Evolutionary conservation across 169 alveolate species (phyloP), one percentile per base, ranked within the genome.

Genomic region (Cryptosporidium sp.): DNA sequence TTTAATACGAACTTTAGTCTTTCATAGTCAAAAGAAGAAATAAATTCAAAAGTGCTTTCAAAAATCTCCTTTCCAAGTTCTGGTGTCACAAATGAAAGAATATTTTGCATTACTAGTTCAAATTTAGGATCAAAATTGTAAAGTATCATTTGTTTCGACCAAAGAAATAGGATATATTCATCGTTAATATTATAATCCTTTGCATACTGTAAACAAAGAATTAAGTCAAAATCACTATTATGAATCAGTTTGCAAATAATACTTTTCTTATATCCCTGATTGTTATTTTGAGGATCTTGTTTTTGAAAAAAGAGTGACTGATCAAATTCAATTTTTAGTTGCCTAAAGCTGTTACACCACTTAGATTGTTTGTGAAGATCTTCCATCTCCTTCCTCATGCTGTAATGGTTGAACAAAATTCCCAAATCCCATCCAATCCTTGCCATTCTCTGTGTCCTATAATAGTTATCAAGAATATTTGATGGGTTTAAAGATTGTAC

Each of bases 391-490:
- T 80, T 80, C 52, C 89, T 80, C 89, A 80, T 80, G 33, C 89
- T 80, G 23, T 80, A 80, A 37, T 80, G 89, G 52, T 80, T 80
- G 35, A 31, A 80, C 37, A 80, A 62, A 45, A 80, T 80, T 8
- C 89, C 89, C 31, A 80, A 80, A 42, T 80, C 89, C 89, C 89
- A 80, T n/a, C 89, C 89, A 33, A 80, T 80, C 62, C 89, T 80
- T 42, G 89, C 89, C 89, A 80, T 80, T 23, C 89, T 33, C 39
- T 80, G 89, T 12, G 89, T 80, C n/a, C 89, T 80, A 39, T 62
- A 62, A 65, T 80, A 80, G 31, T 80, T 80, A 65, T 80, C 89
- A 9, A 80, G 80, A 16, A 80, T 80, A 42, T 80, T 80, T 80
- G 80, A 80, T 44, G 89, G 89, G 16, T 45, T 80, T 62, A 80